Percentiles rank a stretch among this genome's conserved stretches.
These are phyloP conservation scores for Candida michaelii DNA, from an alignment of 805 yeast species.

Conservation along the genomic window DNA sequence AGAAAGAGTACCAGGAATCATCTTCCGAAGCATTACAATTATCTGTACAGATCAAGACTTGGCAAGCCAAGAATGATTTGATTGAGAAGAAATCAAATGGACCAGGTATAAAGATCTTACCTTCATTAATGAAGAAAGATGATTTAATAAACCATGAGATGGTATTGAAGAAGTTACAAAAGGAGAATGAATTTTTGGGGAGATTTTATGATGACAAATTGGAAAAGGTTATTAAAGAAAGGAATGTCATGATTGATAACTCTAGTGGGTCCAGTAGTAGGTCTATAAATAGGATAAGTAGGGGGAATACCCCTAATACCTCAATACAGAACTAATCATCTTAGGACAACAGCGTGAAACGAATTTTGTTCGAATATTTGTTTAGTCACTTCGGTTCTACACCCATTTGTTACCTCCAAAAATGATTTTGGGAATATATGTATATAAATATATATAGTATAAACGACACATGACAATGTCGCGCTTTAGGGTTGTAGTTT, in stretches of 20 bases:
- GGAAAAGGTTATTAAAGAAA: conserved; percentile 35
- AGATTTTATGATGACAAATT: conserved; percentile 29
- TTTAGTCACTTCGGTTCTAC: not conserved
- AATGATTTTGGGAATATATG: too few relatives aligned
- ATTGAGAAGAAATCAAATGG: conserved; percentile 27
- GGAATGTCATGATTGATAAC: conserved; percentile 29
- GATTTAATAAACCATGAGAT: conserved; percentile 28
- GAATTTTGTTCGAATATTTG: too few relatives aligned
- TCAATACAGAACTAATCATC: not conserved
- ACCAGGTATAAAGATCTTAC: conserved; percentile 36
- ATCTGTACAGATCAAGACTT: conserved; percentile 20
- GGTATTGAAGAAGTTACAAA: conserved; percentile 23
- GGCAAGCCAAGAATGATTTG: conserved; percentile 19
- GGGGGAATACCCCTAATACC: conserved; percentile 38
- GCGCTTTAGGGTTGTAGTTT: too few relatives aligned
- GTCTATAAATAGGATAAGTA: conserved; percentile 35
- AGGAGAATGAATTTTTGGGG: conserved; percentile 31
- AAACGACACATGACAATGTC: not conserved
- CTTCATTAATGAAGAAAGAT: conserved; percentile 34
- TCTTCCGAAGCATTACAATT: conserved; percentile 35
- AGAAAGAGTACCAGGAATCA: conserved; percentile 33
- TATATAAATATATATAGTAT: not conserved
- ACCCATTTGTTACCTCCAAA: not conserved
- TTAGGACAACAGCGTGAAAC: too few relatives aligned
- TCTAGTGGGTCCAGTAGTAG: conserved; percentile 29